Evolutionary conservation across 108 stramenopile genomes (phyloP), one percentile per base, ranked within the genome.

Genomic region (Asterionellopsis glacialis): DNA sequence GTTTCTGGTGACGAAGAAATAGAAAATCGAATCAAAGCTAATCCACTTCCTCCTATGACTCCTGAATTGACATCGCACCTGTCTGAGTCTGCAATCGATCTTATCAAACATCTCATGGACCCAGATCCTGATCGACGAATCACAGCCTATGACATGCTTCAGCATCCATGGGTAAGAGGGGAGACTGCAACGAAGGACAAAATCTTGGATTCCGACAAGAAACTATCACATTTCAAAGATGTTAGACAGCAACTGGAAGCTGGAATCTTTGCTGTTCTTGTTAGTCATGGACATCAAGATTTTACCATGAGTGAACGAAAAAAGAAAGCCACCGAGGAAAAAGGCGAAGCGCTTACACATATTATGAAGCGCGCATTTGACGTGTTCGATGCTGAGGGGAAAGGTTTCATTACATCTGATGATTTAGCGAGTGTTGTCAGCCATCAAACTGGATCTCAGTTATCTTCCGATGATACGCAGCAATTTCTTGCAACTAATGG

Each of bases 361-460:
- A 56, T 91, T 18, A 65, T 91, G 50, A 82, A 91, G 53, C 70
- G 77, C 19, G 87, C 85, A 11, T 91, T 91, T 62, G 81, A 82
- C 47, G 74, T 81, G 11, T 73, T 91, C 39, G 90, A 91, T 54
- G 83, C 78, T 47, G 85, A 81, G 25, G 75, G 77, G 12, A 88
- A 88, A 55, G 90, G 90, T 0, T 88, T 75, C 57, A 66, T 88
- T 0, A 80, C 77, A 4, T 58, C 74, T 12, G 76, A 80, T 24
- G 87, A 88, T 57, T 68, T 92, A 44, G 78, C 76, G 43, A 65
- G 87, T 15, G 77, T 92, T 4, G 75, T 86, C 9, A 77, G 63
- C 2, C 78, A 77, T 60, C 72, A 64, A 5, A 88, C 86, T 7
- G 90, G 84, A 22, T 45, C 72, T 41, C 40, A 58, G 3, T 48